A percentile compares a stretch with the other conserved stretches of the same genome.
Conservation (phyloP, 495 filamentous ascomycete species). For the Penicillium cosmopolitanum region DNA sequence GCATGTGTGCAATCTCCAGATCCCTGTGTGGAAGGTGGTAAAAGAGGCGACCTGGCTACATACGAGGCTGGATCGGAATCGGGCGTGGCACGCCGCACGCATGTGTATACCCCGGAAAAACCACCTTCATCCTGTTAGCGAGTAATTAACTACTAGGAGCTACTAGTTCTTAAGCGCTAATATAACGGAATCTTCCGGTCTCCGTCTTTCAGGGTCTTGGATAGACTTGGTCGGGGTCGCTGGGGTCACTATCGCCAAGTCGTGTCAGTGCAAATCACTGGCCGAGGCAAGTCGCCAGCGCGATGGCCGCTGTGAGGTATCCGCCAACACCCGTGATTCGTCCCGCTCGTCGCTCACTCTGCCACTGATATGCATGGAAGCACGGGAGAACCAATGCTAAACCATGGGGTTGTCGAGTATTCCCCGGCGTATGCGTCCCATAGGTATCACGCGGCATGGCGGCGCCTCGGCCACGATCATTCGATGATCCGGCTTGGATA, state of each 20-base stretch:
- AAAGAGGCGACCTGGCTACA: no score
- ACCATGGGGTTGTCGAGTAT: background rate
- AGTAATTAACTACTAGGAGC: background rate
- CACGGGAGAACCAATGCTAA: conserved; percentile 33
- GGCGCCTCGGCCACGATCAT: background rate
- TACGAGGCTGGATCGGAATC: background rate
- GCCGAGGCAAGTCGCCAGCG: background rate
- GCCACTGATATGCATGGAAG: conserved; percentile 38
- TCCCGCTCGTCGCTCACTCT: conserved; percentile 24
- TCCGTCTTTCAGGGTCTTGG: conserved; percentile 2
- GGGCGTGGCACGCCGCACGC: background rate
- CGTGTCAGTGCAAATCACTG: background rate
- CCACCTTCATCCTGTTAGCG: background rate
- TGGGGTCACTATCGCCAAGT: background rate
- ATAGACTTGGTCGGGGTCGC: background rate
- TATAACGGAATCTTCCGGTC: background rate
- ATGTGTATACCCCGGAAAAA: background rate
- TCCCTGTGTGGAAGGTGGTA: conserved; percentile 1
- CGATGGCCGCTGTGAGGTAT: background rate
- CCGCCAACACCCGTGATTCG: conserved; percentile 10
- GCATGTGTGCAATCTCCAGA: conserved; percentile 5
- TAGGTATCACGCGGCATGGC: conserved; percentile 19
- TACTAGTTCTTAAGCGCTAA: no score
- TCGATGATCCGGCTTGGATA: background rate
- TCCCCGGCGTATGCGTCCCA: background rate